Evolutionary conservation across 192 early-diverging fungal genomes (phyloP), one percentile per base, ranked within the genome.

Genomic region (Coemansia sp.): DNA sequence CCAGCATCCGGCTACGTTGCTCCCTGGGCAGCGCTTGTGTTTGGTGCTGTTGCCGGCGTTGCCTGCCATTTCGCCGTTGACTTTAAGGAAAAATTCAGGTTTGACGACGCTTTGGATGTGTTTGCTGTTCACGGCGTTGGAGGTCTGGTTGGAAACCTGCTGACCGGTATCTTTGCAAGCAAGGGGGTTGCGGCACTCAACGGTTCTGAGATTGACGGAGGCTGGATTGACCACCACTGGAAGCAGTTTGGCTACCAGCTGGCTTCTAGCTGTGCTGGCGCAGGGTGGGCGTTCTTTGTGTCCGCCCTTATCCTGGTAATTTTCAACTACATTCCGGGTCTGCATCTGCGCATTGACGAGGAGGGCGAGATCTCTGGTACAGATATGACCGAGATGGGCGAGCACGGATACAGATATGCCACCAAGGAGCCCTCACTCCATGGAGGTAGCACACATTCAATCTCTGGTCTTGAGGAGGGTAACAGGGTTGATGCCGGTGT

Each of bases 51-150:
- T 41, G 86, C 88, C 49, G 91, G 87, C 26, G 61, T 90, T 9
- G 78, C 78, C 22, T 96, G 95, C 84, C 95, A 97, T 83, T 82
- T 90, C 67, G 90, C 89, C 9, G 88, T 90, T 21, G 87, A 92
- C 18, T 69, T 95, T 46, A 98, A 98, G 89, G 86, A 90, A 63
- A 80, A 84, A 52, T 82, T 96, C 64, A 88, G 92, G 48, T 95
- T 91, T 84, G 96, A 96, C 76, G 93, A 97, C 78, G 90, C 94
- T 32, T 87, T 95, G 41, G 94, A 98, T 74, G 94, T 94, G 10
- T 98, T 92, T 88, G 88, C 90, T 61, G 87, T 93, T 11, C 95
- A 98, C 69, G 94, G 91, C 49, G 85, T 95, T 18, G 91, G 93
- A 46, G 96, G 95, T 18, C 63, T 88, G 51, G 84, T 93, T 43